These are phyloP conservation scores for Warburgia ugandensis DNA, from an alignment of 164 flowering plant species.

Conservation along the genomic window DNA sequence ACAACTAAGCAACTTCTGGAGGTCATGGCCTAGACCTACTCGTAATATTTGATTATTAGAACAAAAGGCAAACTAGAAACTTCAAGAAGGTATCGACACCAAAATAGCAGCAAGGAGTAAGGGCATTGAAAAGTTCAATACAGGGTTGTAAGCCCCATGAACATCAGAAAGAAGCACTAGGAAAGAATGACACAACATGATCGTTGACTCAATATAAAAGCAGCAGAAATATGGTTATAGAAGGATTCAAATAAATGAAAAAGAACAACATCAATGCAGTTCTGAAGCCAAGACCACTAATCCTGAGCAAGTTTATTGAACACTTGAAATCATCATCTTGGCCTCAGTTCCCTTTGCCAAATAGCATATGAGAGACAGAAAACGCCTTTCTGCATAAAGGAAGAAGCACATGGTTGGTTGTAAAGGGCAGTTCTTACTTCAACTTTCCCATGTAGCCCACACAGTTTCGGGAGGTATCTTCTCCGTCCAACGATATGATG, in stretches of 20 bases:
- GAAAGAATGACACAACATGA: too few relatives aligned
- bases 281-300: background rate
- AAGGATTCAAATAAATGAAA: background rate
- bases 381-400: background rate
- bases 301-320: background rate
- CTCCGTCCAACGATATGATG: constrained; percentile 13
- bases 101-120: too few relatives aligned
- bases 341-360: background rate
- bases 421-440: constrained; percentile 4
- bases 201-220: too few relatives aligned
- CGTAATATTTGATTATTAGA: too few relatives aligned
- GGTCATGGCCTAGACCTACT: too few relatives aligned
- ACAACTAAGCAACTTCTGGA: too few relatives aligned
- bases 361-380: background rate
- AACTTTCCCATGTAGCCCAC: constrained; percentile 16
- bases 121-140: too few relatives aligned
- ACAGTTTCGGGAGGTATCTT: constrained; percentile 14
- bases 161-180: too few relatives aligned
- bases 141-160: too few relatives aligned
- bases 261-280: background rate
- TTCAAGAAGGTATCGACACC: too few relatives aligned
- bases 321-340: background rate
- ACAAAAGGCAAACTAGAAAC: too few relatives aligned
- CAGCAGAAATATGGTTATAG: background rate
- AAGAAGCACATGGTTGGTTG: background rate